Base-by-base conservation (phyloP, 257 asterid genomes). In the Solanum tacnaense region DNA sequence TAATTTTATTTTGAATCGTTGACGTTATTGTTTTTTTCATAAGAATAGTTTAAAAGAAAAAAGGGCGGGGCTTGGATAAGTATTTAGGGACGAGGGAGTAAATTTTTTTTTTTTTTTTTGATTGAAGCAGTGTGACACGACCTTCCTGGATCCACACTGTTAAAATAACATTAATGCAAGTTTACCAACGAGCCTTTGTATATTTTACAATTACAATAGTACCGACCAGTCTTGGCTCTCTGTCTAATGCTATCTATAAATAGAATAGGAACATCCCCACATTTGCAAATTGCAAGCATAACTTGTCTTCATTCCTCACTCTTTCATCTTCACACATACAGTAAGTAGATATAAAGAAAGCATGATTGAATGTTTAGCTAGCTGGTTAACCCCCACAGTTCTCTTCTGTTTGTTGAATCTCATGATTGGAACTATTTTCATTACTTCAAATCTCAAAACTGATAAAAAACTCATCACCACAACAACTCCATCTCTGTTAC, bases 371-470 rank as follows among this genome's bases (percentile, higher is more conserved):
- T 39, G 73, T 8, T 52, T 94, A 12, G 21, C 91, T 9, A 90
- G 87, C 92, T 93, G 92, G 92, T 73, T 92, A 18, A 92, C 97
- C 2, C 97, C 95, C 25, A 86, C 93, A 1, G 49, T 90, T n/a
- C 93, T 93, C 34, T 95, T 95, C 93, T 95, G 96, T 90, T 7
- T 92, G 35, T 70, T 95, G 13, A 95, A 94, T 90, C 90, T 94
- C 13, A 70, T 88, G 88, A 91, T 95, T 60, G 94, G 86, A 88
- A 87, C 93, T 56, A 92, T 95, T 31, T 92, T 90, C 89, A 21
- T 93, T 44, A 72, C 75, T 38, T 93, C 94, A 4, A 84, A n/a
- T 82, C 88, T 90, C 52, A 92, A 91, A 38, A 84, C 91, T 31
- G 84, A 39, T 34, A 83, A 34, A 62, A 83, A 67, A 7, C 21